Evolutionary conservation across 208 protist genomes (phyloP), one percentile per base, ranked within the genome.

Genomic region (Tritrichomonas foetus): DNA sequence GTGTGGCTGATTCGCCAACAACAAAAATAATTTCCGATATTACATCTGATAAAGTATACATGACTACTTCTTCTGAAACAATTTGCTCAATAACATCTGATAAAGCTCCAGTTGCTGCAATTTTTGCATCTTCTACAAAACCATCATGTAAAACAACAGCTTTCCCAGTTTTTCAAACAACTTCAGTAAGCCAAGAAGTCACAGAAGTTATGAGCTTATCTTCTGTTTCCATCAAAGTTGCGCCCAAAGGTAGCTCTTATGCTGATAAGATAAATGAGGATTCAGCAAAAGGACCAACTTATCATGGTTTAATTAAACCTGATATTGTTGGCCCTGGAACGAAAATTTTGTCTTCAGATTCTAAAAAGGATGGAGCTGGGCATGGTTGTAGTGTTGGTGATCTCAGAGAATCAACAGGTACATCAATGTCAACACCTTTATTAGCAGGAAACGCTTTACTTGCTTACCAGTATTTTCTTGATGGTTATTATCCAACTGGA

Each of bases 401-500:
- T 14, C 13, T 75, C 2, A 1, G 36, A 2, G 44, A 44, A 41
- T 41, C 22, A 82, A 36, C 27, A 11, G 74, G 74, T 47, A 82
- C 74, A 53, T 82, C 74, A 50, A 82, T 82, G 74, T 1, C 74
- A 11, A 50, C 74, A 53, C 74, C 74, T 22, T 47, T 50, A 36
- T 25, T 82, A 47, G 74, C 74, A n/a, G 74, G 74, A 9, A 22
- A 50, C 9, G 41, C 41, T 11, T 25, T 30, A 22, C 41, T 82
- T n/a, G 50, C 50, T 9, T 1, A 44, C 14, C 41, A 82, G 5
- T 82, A 49, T 41, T 82, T 82, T 30, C 0, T 11, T 50, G 74
- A 82, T 50, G 74, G 74, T 30, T 82, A 53, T 82, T 82, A 82
- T 53, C 74, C 74, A 8, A 47, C n/a, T 44, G n/a, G n/a, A n/a